Base-by-base conservation (phyloP, 2,329 filamentous ascomycete species). In the Bimuria novae-zelandiae region DNA sequence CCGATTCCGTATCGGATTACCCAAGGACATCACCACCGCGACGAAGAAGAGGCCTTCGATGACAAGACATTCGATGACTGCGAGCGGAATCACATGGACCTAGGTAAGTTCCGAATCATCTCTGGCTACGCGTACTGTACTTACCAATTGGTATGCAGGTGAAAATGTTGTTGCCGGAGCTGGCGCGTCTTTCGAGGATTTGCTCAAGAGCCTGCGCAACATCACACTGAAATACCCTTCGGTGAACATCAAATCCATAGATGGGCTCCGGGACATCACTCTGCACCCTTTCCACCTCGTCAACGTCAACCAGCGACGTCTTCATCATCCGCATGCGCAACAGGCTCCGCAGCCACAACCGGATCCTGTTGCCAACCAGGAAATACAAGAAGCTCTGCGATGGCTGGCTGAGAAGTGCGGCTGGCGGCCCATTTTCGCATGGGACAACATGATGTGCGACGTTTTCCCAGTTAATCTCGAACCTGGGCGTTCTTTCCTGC, bases 401-500 rank as follows among this genome's bases (percentile, higher is more conserved):
- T 73, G 68, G 69, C 51, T 73, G 19, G 60, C 63, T 3, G 52
- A 63, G 21, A 65, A 67, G 40, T 72, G 69, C 49, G 56, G 61
- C 35, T 73, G 69, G 69, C 70, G 62, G 42, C 70, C 71, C 0
- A 63, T 70, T 10, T 57, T 73, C 1, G 59, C 64, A 7, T 73
- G 70, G 71, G 69, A 71, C 16, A 60, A 37, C 25, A 65, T 73
- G 67, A 71, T 72, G 69, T 72, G 67, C 47, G 71, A 73, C 39
- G 70, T 69, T 1, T 73, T 73, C 29, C 71, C 71, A 5, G 65
- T 62, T 1, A 73, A 73, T 44, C 60, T 72, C 14, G 68, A 70
- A 44, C 60, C 63, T 8, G 63, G 44, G 30, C 58, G 64, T 30
- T 61, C 60, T 1, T 62, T 70, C 36, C 61, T 70, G 4, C 65